These are phyloP conservation scores for Populus pruinosa DNA, from an alignment of 345 rosid species.

Conservation along the genomic window DNA sequence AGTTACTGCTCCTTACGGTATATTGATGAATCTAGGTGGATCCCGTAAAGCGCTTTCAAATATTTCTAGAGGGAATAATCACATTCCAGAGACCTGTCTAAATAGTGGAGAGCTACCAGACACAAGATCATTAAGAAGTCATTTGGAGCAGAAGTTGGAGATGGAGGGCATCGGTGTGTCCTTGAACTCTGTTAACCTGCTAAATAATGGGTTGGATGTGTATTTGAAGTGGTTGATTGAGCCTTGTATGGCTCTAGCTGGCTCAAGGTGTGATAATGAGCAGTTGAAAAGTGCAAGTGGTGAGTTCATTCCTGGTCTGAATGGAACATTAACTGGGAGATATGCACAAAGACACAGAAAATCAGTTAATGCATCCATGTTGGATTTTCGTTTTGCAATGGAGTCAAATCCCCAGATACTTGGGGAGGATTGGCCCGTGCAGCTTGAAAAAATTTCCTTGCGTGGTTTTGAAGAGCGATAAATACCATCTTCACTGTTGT, in stretches of 20 bases:
- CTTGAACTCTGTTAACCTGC: conserved; percentile 55
- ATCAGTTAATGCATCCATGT: conserved; percentile 36
- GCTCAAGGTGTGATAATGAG: conserved; percentile 35
- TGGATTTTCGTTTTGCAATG: conserved; percentile 58
- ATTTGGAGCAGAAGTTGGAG: conserved; percentile 66
- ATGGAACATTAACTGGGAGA: conserved; percentile 23
- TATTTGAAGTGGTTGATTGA: conserved; percentile 70
- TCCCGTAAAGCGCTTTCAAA: conserved; percentile 40
- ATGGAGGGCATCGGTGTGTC: conserved; percentile 53
- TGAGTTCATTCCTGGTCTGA: conserved; percentile 14
- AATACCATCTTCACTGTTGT: conserved; percentile 3
- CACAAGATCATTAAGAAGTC: conserved; percentile 60
- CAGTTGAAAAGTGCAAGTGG: conserved; percentile 19
- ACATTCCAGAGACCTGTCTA: conserved; percentile 45
- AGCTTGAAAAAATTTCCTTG: conserved; percentile 61
- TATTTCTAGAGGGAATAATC: conserved; percentile 19
- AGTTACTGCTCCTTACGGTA: conserved; percentile 81
- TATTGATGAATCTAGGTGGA: conserved; percentile 47
- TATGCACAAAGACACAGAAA: conserved; percentile 25
- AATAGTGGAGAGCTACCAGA: conserved; percentile 64
- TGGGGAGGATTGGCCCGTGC: conserved; percentile 67
- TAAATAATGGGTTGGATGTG: conserved; percentile 67
- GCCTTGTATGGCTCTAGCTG: conserved; percentile 62
- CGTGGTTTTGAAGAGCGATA: conserved; percentile 40
- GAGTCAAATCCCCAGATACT: conserved; percentile 64